Evolutionary conservation across 768 basidiomycete species (phyloP).

Genomic region (Gyrodon lividus): DNA sequence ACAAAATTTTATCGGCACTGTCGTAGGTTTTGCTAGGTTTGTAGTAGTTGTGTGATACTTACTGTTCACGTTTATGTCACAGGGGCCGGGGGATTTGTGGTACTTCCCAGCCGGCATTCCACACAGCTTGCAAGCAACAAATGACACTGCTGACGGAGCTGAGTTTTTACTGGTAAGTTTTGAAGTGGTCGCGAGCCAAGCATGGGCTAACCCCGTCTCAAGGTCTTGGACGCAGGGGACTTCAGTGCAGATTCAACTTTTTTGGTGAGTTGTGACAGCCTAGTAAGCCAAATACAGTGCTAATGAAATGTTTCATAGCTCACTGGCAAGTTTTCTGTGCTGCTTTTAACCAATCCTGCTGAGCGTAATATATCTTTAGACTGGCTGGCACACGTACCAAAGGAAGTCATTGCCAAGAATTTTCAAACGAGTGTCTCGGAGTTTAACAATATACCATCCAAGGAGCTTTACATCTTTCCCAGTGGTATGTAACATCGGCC

Average conservation of each 20-base stretch:
- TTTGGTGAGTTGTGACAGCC: conserved; percentile 19
- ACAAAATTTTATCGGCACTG: conserved; percentile 44
- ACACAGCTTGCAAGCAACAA: conserved; percentile 52
- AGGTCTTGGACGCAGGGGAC: conserved; percentile 33
- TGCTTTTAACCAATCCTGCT: background rate
- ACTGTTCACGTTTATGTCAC: conserved; percentile 17
- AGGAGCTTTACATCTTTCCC: conserved; percentile 53
- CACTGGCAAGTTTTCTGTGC: conserved; percentile 20
- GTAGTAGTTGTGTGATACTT: background rate
- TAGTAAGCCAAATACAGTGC: background rate
- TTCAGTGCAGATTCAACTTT: conserved; percentile 58
- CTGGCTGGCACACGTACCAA: conserved; percentile 60
- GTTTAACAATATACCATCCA: conserved; percentile 51
- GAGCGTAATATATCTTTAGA: conserved; percentile 29
- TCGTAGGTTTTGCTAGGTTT: conserved; percentile 40
- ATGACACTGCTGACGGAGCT: conserved; percentile 39
- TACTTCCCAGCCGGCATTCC: conserved; percentile 55
- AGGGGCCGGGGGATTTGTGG: conserved; percentile 48
- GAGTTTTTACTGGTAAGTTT: conserved; percentile 46
- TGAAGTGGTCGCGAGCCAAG: background rate
- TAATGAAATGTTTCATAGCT: conserved; percentile 2
- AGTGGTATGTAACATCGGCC: conserved; percentile 25
- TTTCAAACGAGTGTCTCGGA: conserved; percentile 45
- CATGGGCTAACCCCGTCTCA: background rate
- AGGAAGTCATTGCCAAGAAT: conserved; percentile 57